Evolutionary conservation across 257 asterid species (phyloP).

Genomic region (Anisodus acutangulus): DNA sequence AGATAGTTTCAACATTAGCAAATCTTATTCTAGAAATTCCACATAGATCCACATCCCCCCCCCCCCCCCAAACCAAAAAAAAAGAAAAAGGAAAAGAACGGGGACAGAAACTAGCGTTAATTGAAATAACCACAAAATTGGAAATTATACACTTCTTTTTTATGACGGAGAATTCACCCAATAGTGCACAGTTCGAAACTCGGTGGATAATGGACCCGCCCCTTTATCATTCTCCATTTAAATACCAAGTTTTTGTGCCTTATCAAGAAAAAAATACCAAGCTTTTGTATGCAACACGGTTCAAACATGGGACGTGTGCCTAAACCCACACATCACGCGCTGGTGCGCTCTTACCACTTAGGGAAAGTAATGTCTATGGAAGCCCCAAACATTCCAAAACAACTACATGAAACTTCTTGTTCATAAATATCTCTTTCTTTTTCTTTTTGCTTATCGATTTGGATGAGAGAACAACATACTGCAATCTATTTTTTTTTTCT

Average conservation of each 20-base stretch:
- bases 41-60: slow-evolving; percentile 6
- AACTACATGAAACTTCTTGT: not conserved
- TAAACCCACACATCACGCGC: not conserved
- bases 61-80: not conserved
- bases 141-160: not conserved
- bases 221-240: not conserved
- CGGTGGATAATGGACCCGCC: not conserved
- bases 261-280: not conserved
- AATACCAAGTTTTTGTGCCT: not conserved
- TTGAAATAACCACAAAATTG: slow-evolving; percentile 19
- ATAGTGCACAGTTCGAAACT: not conserved
- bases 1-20: not conserved
- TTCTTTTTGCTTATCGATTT: slow-evolving; percentile 3
- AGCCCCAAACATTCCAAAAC: slow-evolving; percentile 17
- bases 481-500: not conserved
- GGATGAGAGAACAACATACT: not conserved
- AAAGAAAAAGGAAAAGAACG: not conserved
- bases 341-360: not conserved
- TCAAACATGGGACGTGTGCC: not conserved
- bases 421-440: not conserved
- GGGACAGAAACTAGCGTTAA: not conserved
- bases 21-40: not conserved
- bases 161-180: not conserved
- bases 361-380: not conserved
- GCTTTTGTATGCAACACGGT: not conserved